Evolutionary conservation across 2,329 filamentous ascomycete species (phyloP).

Genomic region (Septoria petroselini): DNA sequence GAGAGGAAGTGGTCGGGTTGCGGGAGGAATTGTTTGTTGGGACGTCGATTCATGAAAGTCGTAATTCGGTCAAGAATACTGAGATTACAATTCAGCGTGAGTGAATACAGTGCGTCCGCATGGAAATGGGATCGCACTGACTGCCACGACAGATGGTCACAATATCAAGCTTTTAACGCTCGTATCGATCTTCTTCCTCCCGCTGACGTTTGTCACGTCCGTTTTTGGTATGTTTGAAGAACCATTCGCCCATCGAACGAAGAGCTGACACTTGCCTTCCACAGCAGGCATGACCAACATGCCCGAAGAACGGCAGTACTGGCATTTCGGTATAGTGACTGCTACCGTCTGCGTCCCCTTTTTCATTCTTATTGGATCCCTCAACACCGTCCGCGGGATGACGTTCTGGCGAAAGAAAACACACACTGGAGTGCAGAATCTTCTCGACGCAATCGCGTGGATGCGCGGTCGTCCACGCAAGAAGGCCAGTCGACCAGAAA

Average conservation of each 20-base stretch:
- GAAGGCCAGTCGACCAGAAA: not conserved
- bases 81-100: constrained; percentile 50
- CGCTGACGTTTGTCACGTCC: constrained; percentile 60
- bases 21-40: constrained; percentile 62
- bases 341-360: constrained; percentile 46
- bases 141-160: constrained; percentile 48
- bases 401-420: constrained; percentile 37
- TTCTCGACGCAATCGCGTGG: not conserved
- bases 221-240: constrained; percentile 44
- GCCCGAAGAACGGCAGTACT: constrained; percentile 38
- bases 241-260: too few species aligned
- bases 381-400: constrained; percentile 44
- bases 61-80: constrained; percentile 57
- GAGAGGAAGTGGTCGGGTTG: constrained; percentile 56
- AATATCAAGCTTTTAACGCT: constrained; percentile 61
- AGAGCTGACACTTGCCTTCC: too few species aligned
- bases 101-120: too few species aligned
- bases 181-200: constrained; percentile 60
- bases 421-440: not conserved
- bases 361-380: constrained; percentile 46
- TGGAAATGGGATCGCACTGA: too few species aligned
- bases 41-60: constrained; percentile 60
- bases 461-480: not conserved
- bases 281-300: constrained; percentile 48
- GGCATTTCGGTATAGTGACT: constrained; percentile 44